Percentiles rank a stretch among this genome's conserved stretches.
Evolutionary conservation across 306 rosid species (phyloP).

Genomic region (Castanea sativa): DNA sequence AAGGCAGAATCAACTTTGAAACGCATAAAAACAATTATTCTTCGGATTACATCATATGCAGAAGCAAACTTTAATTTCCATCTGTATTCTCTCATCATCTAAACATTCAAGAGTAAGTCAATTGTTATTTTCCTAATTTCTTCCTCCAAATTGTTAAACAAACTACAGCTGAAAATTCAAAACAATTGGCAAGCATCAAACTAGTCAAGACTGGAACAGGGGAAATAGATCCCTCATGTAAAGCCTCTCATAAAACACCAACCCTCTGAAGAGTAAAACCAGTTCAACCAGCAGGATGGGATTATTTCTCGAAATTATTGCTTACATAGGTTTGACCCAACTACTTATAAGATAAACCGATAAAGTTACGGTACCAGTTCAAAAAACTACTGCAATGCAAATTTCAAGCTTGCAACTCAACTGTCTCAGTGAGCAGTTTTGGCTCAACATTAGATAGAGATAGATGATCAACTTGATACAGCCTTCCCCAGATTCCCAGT

Average conservation of each 20-base stretch:
- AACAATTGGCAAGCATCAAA: neutral
- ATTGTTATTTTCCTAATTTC: neutral
- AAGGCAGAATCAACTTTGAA: neutral
- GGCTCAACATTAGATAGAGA: neutral
- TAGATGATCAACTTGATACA: neutral
- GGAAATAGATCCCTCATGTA: neutral
- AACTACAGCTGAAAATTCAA: neutral
- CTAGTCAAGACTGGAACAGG: neutral
- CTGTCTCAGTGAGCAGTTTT: neutral
- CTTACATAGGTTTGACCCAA: neutral
- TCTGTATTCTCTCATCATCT: neutral
- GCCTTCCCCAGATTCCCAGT: neutral
- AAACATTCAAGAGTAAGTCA: neutral
- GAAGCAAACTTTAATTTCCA: neutral
- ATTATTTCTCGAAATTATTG: neutral
- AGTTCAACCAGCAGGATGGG: neutral
- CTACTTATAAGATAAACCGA: neutral
- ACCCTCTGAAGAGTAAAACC: neutral
- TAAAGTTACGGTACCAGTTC: neutral
- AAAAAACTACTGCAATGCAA: neutral
- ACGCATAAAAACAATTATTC: neutral
- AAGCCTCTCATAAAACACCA: neutral
- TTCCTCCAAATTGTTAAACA: neutral
- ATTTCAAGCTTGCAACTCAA: neutral
- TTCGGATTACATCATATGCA: neutral